A percentile compares a stretch with the other conserved stretches of the same genome.
Conservation (phyloP, 129 eudicot species). For the Flaveria linearis region DNA sequence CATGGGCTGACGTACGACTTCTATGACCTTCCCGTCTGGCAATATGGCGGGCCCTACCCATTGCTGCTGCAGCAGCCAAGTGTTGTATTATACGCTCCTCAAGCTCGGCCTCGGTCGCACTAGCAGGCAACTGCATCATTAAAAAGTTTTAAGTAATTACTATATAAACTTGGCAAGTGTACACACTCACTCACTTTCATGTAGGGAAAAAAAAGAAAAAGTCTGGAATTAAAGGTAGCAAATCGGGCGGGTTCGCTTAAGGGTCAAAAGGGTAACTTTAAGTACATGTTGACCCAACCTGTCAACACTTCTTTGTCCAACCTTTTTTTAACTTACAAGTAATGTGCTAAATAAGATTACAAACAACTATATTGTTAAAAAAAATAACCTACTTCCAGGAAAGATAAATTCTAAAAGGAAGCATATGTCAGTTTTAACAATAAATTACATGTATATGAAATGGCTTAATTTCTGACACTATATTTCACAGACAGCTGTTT, state of each 20-base stretch:
- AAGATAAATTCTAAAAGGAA: not conserved
- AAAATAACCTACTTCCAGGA: not conserved
- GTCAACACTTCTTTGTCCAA: not conserved
- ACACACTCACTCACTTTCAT: not conserved
- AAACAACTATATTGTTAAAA: not conserved
- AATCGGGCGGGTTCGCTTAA: not conserved
- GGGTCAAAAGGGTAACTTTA: not conserved
- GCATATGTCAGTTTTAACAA: not conserved
- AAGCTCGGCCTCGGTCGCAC: constrained; percentile 83
- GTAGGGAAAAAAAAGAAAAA: not conserved
- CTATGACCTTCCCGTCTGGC: constrained; percentile 90
- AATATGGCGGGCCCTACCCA: constrained; percentile 93
- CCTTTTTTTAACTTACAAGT: no score
- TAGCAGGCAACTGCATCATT: constrained; percentile 70
- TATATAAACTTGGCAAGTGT: not conserved
- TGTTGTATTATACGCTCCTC: constrained; percentile 98
- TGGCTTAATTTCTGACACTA: not conserved
- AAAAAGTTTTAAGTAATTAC: not conserved
- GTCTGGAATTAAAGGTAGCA: not conserved
- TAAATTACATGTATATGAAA: not conserved
- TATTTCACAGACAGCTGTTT: not conserved
- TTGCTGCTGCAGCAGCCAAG: constrained; percentile 97
- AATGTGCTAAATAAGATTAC: not conserved
- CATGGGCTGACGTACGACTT: constrained; percentile 62
- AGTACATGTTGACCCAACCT: not conserved